Conservation (phyloP, 129 eudicot species). For the Mikania micrantha region DNA sequence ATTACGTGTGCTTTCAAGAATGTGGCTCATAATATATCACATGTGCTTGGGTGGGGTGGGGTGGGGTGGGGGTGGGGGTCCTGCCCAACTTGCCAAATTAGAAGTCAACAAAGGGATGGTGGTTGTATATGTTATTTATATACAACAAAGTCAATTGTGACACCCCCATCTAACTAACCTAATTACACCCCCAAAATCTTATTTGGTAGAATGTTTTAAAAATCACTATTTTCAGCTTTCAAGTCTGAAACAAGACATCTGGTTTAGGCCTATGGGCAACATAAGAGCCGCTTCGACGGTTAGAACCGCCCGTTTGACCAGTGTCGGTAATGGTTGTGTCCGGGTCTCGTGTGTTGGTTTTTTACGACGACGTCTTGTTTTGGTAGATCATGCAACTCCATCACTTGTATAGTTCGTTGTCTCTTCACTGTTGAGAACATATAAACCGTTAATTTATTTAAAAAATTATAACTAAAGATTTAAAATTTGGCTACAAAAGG, state of each 20-base stretch:
- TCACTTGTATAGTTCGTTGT: slow-evolving; percentile 84
- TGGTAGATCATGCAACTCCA: slow-evolving; percentile 87
- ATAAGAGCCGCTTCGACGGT: background rate
- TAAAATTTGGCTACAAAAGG: background rate
- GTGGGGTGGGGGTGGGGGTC: background rate
- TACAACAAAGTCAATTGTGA: slow-evolving; percentile 33
- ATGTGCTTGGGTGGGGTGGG: background rate
- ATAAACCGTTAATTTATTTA: background rate
- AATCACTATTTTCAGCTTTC: background rate
- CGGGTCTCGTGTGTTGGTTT: slow-evolving; percentile 49
- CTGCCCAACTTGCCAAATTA: slow-evolving; percentile 17
- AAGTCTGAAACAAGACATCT: background rate
- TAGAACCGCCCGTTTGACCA: slow-evolving; percentile 47
- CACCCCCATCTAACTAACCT: slow-evolving; percentile 26
- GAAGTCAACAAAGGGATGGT: slow-evolving; percentile 27
- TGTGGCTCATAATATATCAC: slow-evolving; percentile 23
- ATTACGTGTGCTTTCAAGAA: background rate
- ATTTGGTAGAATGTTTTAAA: background rate
- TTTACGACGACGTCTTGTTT: slow-evolving; percentile 46
- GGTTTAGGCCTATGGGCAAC: background rate
- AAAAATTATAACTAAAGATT: background rate
- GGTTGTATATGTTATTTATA: slow-evolving; percentile 21
- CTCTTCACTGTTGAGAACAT: slow-evolving; percentile 61
- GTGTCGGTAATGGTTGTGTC: slow-evolving; percentile 56
- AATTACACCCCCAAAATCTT: slow-evolving; percentile 16